phyloP scores from a whole-genome alignment of 2,329 filamentous ascomycete species.

The Fusarium clavum region DNA sequence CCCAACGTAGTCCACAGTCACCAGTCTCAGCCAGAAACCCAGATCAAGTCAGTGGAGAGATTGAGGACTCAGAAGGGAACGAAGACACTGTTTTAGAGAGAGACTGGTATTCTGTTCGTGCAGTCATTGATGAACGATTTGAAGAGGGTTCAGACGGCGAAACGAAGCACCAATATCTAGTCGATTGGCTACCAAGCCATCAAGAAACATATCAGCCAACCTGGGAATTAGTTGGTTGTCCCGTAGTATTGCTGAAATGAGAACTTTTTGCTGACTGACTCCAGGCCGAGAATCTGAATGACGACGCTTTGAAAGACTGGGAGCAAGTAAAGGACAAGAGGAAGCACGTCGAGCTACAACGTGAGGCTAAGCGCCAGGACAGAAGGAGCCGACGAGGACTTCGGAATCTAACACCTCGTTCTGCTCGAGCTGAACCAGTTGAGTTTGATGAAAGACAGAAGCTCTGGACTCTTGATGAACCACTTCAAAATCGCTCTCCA shows the following conservation, averaged over 20 bases:
- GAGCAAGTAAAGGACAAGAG: slow-evolving; percentile 13
- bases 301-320: slow-evolving; percentile 51
- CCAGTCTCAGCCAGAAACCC: background rate
- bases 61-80: background rate
- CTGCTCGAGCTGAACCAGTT: slow-evolving; percentile 1
- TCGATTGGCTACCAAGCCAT: slow-evolving; percentile 54
- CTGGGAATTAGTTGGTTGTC: slow-evolving; percentile 48
- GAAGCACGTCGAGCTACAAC: background rate
- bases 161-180: slow-evolving; percentile 50
- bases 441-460: slow-evolving; percentile 38
- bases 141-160: slow-evolving; percentile 17
- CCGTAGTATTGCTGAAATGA: background rate
- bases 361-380: slow-evolving; percentile 6
- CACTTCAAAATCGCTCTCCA: slow-evolving; percentile 20
- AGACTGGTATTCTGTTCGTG: slow-evolving; percentile 51
- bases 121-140: slow-evolving; percentile 51
- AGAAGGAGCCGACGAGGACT: slow-evolving; percentile 13
- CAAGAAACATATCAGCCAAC: slow-evolving; percentile 50
- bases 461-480: slow-evolving; percentile 28
- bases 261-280: background rate
- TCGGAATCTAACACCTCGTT: slow-evolving; percentile 7
- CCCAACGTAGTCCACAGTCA: background rate
- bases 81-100: background rate
- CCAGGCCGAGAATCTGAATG: slow-evolving; percentile 9
- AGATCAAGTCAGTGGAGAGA: background rate